Conservation (phyloP, 306 rosid genomes). For the Inga leiocalycina region DNA sequence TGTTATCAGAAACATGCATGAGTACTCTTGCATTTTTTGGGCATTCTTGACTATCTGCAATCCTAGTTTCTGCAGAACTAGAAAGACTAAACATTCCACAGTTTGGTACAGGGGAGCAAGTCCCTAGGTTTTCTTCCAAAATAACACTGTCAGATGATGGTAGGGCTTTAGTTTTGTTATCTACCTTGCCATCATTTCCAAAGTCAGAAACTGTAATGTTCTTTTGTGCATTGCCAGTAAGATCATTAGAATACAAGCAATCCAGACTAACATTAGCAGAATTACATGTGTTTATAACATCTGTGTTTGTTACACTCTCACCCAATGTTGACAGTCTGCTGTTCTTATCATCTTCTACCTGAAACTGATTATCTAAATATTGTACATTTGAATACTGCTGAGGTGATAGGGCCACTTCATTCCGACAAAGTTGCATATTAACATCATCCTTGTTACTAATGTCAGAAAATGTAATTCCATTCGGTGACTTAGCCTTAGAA, state of each 20-base stretch:
- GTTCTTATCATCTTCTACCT: constrained; percentile 37
- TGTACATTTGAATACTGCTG: constrained; percentile 40
- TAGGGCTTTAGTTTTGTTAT: constrained; percentile 36
- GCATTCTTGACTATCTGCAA: constrained; percentile 40
- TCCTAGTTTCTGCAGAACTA: constrained; percentile 44
- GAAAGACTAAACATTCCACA: constrained; percentile 34
- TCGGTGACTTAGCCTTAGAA: constrained; percentile 32
- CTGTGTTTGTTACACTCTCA: constrained; percentile 35
- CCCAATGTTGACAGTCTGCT: constrained; percentile 39
- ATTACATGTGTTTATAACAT: constrained; percentile 34
- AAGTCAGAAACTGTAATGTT: constrained; percentile 36
- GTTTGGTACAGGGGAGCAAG: constrained; percentile 36
- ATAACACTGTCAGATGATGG: constrained; percentile 32
- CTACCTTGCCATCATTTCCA: constrained; percentile 40
- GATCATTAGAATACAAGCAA: constrained; percentile 40
- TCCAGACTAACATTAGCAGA: constrained; percentile 31
- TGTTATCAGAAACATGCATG: constrained; percentile 40
- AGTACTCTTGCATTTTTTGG: constrained; percentile 37
- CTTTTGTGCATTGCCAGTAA: constrained; percentile 36
- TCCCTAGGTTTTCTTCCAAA: constrained; percentile 41
- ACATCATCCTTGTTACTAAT: constrained; percentile 41
- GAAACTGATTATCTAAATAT: constrained; percentile 40
- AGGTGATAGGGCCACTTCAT: constrained; percentile 39
- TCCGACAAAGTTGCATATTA: constrained; percentile 42
- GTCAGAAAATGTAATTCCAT: constrained; percentile 40